phyloP scores from a whole-genome alignment of 306 rosid genomes.

The Parietaria judaica region DNA sequence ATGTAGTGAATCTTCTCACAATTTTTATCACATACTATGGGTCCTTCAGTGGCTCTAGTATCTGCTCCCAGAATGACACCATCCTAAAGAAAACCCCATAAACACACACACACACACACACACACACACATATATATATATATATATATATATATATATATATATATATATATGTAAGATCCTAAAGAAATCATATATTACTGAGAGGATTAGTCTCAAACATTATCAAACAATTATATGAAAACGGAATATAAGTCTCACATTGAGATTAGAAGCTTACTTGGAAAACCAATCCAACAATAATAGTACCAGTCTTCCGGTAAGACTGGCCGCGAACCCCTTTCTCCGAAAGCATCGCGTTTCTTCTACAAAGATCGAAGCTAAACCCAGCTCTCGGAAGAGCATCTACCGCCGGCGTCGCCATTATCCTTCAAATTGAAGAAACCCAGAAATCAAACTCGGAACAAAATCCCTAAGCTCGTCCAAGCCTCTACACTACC shows the following conservation, averaged over 20 bases:
- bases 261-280: constrained; percentile 17
- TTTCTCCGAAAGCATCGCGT: constrained; percentile 68
- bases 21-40: constrained; percentile 85
- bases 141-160: no score
- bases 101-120: no score
- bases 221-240: neutral
- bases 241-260: neutral
- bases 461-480: no score
- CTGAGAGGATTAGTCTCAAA: neutral
- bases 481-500: no score
- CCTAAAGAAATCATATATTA: neutral
- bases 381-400: constrained; percentile 86
- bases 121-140: no score
- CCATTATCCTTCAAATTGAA: no score
- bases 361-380: constrained; percentile 83
- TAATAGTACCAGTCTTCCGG: constrained; percentile 85
- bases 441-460: no score
- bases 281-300: constrained; percentile 76
- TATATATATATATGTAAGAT: neutral
- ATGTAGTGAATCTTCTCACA: constrained; percentile 94
- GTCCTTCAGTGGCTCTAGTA: constrained; percentile 95
- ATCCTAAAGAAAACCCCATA: constrained; percentile 40
- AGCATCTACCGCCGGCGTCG: constrained; percentile 41
- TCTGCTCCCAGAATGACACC: constrained; percentile 99
- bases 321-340: constrained; percentile 52